phyloP scores from a whole-genome alignment of 768 basidiomycete species.

The Hydnomerulius pinastri region DNA sequence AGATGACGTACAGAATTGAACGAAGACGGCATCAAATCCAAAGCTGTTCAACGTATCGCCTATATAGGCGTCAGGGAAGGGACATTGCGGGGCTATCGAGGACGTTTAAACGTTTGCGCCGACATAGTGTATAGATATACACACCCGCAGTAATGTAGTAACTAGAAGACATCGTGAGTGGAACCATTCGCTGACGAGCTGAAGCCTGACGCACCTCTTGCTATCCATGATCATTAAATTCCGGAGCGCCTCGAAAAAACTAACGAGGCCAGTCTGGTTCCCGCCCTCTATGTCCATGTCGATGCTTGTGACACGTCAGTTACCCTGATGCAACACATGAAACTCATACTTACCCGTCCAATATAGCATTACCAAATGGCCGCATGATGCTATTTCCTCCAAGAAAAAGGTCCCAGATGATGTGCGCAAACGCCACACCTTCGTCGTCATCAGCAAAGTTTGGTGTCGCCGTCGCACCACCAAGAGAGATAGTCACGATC shows the following conservation, averaged over 20 bases:
- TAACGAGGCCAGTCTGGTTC: conserved; percentile 24
- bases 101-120: background rate
- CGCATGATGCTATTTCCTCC: conserved; percentile 62
- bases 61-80: conserved; percentile 48
- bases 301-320: conserved; percentile 15
- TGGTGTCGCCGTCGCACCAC: conserved; percentile 62
- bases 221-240: conserved; percentile 27
- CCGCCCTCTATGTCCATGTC: conserved; percentile 55
- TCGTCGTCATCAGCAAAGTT: conserved; percentile 61
- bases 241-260: conserved; percentile 31
- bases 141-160: conserved; percentile 48
- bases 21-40: conserved; percentile 50
- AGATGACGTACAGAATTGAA: conserved; percentile 45
- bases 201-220: conserved; percentile 22
- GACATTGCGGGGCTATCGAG: conserved; percentile 41
- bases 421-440: conserved; percentile 59
- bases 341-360: conserved; percentile 59
- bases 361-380: conserved; percentile 70
- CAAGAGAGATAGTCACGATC: conserved; percentile 57
- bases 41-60: conserved; percentile 43
- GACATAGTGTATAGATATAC: background rate
- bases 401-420: conserved; percentile 69
- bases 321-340: background rate
- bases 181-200: background rate
- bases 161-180: conserved; percentile 16